A percentile compares a stretch with the other conserved stretches of the same genome.
These are phyloP conservation scores for Inga laurina DNA, from an alignment of 306 rosid species.

Conservation along the genomic window DNA sequence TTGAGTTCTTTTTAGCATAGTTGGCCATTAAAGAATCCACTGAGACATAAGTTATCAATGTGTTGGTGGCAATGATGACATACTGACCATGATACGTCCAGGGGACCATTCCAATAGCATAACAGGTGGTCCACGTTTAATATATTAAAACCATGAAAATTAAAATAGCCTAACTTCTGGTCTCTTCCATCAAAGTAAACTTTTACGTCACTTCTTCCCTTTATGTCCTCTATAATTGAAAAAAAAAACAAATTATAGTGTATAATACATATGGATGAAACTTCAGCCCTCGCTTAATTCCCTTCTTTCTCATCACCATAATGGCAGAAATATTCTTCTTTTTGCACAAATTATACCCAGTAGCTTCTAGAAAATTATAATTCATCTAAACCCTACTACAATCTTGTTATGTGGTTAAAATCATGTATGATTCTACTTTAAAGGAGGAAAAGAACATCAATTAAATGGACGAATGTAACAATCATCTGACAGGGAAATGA, in stretches of 20 bases:
- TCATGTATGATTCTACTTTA: slow-evolving; percentile 30
- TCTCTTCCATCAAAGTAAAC: slow-evolving; percentile 39
- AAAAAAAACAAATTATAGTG: slow-evolving; percentile 30
- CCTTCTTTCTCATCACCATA: slow-evolving; percentile 17
- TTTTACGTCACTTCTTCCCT: slow-evolving; percentile 30
- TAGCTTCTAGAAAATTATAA: slow-evolving; percentile 13
- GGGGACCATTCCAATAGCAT: slow-evolving; percentile 65
- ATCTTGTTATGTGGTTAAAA: slow-evolving; percentile 6
- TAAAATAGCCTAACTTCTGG: slow-evolving; percentile 45
- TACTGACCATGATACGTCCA: slow-evolving; percentile 58
- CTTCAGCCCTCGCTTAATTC: background rate
- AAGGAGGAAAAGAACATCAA: slow-evolving; percentile 20
- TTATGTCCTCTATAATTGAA: slow-evolving; percentile 40
- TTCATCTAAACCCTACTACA: slow-evolving; percentile 15
- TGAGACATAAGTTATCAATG: slow-evolving; percentile 66
- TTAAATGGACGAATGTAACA: slow-evolving; percentile 26
- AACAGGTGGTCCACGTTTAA: slow-evolving; percentile 59
- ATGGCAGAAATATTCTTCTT: slow-evolving; percentile 11
- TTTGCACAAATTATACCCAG: background rate
- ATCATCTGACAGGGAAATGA: slow-evolving; percentile 30
- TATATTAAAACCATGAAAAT: slow-evolving; percentile 41
- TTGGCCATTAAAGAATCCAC: slow-evolving; percentile 66
- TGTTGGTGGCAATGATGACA: slow-evolving; percentile 78
- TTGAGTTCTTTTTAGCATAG: slow-evolving; percentile 45
- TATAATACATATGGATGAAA: background rate